These are phyloP conservation scores for Phaeomoniella chlamydospora DNA, from an alignment of 2,329 filamentous ascomycete genomes.

Conservation along the genomic window DNA sequence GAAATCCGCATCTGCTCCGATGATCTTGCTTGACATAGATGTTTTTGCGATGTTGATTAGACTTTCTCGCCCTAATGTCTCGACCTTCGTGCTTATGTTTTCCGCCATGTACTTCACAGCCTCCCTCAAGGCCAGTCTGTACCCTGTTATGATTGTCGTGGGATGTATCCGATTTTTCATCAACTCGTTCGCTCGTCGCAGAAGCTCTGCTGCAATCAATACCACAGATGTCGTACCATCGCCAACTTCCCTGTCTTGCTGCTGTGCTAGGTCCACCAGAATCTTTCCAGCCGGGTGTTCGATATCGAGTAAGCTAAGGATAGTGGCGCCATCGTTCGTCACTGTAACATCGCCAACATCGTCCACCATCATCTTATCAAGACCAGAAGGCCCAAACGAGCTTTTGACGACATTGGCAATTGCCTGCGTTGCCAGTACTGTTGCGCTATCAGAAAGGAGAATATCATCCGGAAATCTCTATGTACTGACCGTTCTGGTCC, in stretches of 20 bases:
- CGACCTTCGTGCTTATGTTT: slow-evolving; percentile 92
- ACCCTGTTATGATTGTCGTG: slow-evolving; percentile 97
- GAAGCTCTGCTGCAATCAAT: slow-evolving; percentile 87
- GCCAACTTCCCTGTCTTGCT: slow-evolving; percentile 97
- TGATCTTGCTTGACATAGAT: slow-evolving; percentile 99
- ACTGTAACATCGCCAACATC: slow-evolving; percentile 99
- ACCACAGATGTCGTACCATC: slow-evolving; percentile 98
- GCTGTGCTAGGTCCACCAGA: slow-evolving; percentile 88
- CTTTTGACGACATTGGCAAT: slow-evolving; percentile 99
- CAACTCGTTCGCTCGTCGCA: slow-evolving; percentile 87
- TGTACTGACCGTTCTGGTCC: slow-evolving; percentile 72
- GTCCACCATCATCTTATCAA: slow-evolving; percentile 99
- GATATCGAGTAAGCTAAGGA: slow-evolving; percentile 86
- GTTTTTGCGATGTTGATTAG: slow-evolving; percentile 94
- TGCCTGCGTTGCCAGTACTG: slow-evolving; percentile 85
- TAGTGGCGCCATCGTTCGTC: slow-evolving; percentile 96
- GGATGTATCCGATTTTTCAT: slow-evolving; percentile 99
- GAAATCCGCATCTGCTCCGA: slow-evolving; percentile 89
- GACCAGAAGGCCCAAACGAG: slow-evolving; percentile 89
- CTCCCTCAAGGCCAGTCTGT: slow-evolving; percentile 86
- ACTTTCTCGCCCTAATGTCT: slow-evolving; percentile 77
- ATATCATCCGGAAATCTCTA: slow-evolving; percentile 3
- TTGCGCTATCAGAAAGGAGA: slow-evolving; percentile 5
- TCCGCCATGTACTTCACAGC: slow-evolving; percentile 98
- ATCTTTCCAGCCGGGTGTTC: slow-evolving; percentile 98